Evolutionary conservation across 257 asterid genomes (phyloP), one percentile per base, ranked within the genome.

Genomic region (Echium plantagineum): DNA sequence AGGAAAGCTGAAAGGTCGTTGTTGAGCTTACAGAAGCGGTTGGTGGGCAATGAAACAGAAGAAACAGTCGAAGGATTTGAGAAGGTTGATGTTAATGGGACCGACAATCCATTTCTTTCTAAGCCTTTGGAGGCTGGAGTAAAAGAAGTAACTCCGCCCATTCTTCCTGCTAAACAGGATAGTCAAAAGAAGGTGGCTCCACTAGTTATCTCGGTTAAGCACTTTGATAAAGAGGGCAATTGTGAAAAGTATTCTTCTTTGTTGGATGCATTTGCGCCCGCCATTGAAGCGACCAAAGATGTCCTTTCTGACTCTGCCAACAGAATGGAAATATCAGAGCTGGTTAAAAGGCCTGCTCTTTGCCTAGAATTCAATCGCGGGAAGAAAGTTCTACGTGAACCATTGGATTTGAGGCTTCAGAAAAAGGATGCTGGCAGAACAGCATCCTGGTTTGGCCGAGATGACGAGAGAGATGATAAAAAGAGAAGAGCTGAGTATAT

Each of bases 1-100:
- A 81, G 97, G 72, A 86, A 89, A 78, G 97, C 96, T 0, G 97
- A 93, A 72, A 81, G 95, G 67, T 89, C 99, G 55, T 79, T 93
- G 77, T 79, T 93, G 68, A 86, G 75, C 78, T 75, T 93, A 81
- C 97, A 93, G 74, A 94, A 86, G 71, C 76, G 95, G 59, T 72
- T 93, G 79, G 73, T 89, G 60, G 74, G 85, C 66, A 78, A 73
- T 59, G 91, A 84, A 62, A 73, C 80, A n/a, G 57, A 66, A 18
- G 81, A 69, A 62, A 73, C 80, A 17, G 60, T 63, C 69, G 70
- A 64, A 62, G 64, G 9, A 17, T 67, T 61, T 28, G 72, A 71
- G 55, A 72, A 63, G 32, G 30, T 59, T 56, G 81, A 52, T 64
- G 66, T 46, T 60, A 49, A 67, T 57, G 78, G 64, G 60, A 75